Base-by-base conservation (phyloP, 1,284 basidiomycete genomes). In the Irpex sp. region DNA sequence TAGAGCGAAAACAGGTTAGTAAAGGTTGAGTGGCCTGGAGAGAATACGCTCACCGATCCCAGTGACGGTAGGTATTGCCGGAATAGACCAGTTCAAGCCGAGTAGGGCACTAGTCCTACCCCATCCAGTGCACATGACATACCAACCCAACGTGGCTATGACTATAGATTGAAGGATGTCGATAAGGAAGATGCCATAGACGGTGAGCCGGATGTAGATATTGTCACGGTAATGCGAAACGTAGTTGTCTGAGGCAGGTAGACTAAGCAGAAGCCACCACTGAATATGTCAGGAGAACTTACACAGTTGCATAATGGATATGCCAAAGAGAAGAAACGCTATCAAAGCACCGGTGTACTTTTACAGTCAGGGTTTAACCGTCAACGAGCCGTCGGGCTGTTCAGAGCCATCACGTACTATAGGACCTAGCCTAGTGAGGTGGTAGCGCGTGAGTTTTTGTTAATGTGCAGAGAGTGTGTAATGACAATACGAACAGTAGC, bases 231-330 rank as follows among this genome's bases (percentile, higher is more conserved):
- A 9, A 60, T 66, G 69, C 24, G 70, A 69, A 18, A 71, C 63
- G 65, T 73, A 73, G n/a, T 69, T 67, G 62, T 73, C 72, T 18
- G 42, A 59, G n/a, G 22, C 20, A 20, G 22, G 18, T 15, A 13
- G 62, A 18, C 11, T 38, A 20, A 32, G 62, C 6, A 32, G 4
- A 27, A 64, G 27, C 10, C 7, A 32, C 13, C 24, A 11, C 9
- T 2, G 9, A 11, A 27, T 27, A 18, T 22, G 24, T 11, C 11
- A 43, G 20, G 18, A 43, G 9, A 38, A 65, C 70, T 13, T 44
- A 73, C 72, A 73, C 56, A 73, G 67, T 45, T 73, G 72, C 32
- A 73, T 70, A 11, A 69, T 67, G 42, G 72, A 71, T 32, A 73
- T 71, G 22, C 72, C 70, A 18, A 73, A 69, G 11, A 71, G 43